Evolutionary conservation across 768 basidiomycete genomes (phyloP), one percentile per base, ranked within the genome.

Genomic region (Rhizopogon salebrosus): DNA sequence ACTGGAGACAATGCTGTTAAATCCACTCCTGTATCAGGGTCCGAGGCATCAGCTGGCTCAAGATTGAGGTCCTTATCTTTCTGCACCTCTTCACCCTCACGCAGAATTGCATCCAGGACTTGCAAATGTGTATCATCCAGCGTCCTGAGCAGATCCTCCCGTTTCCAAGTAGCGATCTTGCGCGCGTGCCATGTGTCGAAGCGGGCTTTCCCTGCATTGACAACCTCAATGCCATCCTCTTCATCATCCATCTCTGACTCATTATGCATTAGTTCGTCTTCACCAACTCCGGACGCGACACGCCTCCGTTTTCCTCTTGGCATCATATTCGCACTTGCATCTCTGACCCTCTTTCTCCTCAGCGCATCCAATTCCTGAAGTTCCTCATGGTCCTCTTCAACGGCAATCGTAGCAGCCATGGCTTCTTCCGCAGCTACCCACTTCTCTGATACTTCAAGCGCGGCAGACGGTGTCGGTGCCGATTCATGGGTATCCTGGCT

Each of bases 1-100:
- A 58, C 60, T 1, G 83, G 81, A 18, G 75, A 79, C 20, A 78
- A 69, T 27, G 50, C 49, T n/a, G 57, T 56, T 16, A 64, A 42
- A 41, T 63, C 63, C 26, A 57, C n/a, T 4, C 54, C 49, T 35
- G 41, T 49, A 3, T 48, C 59, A 5, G 29, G 39, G 18, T 50
- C 54, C 11, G 58, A 55, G 1, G 53, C 6, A 36, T 61, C 29
- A 64, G 54, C 48, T 61, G 58, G 35, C 11, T 52, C 55, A 8
- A 34, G 38, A 22, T 16, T 43, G 39, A 24, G 20, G 23, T 10
- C 43, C 20, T 48, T 53, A 29, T 24, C 42, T 20, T 26, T 55
- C 42, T 36, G 27, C 0, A 52, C 58, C 38, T 69, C 66, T 26
- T 64, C 70, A 2, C 51, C 60, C 3, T 67, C 68, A 24, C 68